Base-by-base conservation (phyloP, 768 basidiomycete species). In the Favolaschia claudopus region DNA sequence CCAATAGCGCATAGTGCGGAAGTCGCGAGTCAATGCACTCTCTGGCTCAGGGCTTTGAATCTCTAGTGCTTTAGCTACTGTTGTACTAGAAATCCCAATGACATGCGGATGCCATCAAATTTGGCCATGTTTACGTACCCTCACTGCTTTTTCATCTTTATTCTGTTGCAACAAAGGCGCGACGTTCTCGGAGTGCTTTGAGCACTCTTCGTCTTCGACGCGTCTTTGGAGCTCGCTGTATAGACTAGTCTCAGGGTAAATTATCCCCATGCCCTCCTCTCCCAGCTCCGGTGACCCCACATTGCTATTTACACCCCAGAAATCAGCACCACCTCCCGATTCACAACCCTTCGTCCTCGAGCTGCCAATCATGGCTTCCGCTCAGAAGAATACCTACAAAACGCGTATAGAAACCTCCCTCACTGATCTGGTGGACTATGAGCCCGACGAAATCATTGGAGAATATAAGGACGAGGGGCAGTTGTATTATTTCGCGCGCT, bases 401-500 rank as follows among this genome's bases (percentile, higher is more conserved):
- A 3, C 62, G 34, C 55, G 56, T 42, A 20, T 7, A 9, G 20
- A 51, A 22, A 47, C 49, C 22, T 17, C 28, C 33, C 33, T 49
- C 2, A 33, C 19, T n/a, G 57, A 67, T 14, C 25, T 39, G 17
- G 43, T 50, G 19, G 33, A 49, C 10, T 33, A 68, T 38, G 69
- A 71, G 40, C 66, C 78, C 9, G 76, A 79, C 33, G 78, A 83
- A 60, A 76, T 92, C 25, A 80, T 91, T 57, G 89, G 89, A 7
- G 86, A 90, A 68, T 80, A 82, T 58, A 49, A 63, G 12, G 72
- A 79, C 5, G 72, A 67, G 7, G 66, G 63, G 20, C 67, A 70
- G n/a, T 67, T 76, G 17, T 89, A 79, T 66, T 91, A 86, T 69
- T 92, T 82, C 72, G 89, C 85, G 38, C 80, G 83, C 32, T 83